Percentiles rank a stretch among this genome's conserved stretches.
Conservation (phyloP, 2,329 filamentous ascomycete genomes). For the Atkinsonella hypoxylon region DNA sequence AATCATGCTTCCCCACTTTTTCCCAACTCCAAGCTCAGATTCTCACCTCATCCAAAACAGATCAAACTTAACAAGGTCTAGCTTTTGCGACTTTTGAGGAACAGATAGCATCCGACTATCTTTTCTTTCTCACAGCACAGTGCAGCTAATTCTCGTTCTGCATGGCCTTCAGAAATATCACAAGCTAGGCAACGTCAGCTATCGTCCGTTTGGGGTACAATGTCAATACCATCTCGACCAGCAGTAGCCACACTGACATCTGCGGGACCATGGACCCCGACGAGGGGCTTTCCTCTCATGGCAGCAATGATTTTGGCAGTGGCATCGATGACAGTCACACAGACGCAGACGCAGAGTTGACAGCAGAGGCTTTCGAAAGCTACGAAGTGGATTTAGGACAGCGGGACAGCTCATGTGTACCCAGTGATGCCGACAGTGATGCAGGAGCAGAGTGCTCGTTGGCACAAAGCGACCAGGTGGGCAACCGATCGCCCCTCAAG, state of each 20-base stretch:
- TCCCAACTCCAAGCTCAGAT: background rate
- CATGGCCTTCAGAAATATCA: background rate
- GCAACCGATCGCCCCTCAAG: conserved; percentile 17
- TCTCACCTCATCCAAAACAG: background rate
- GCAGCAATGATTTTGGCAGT: conserved; percentile 2
- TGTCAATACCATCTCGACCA: conserved; percentile 15
- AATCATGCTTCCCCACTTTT: conserved; percentile 1
- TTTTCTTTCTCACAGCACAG: too few species aligned
- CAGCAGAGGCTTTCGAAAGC: background rate
- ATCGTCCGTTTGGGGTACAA: conserved; percentile 13
- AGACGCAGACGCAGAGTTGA: background rate
- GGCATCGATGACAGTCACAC: background rate
- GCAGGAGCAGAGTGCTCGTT: background rate
- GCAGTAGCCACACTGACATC: conserved; percentile 8
- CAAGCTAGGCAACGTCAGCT: background rate
- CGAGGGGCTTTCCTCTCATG: conserved; percentile 9
- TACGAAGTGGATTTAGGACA: background rate
- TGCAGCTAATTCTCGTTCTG: background rate
- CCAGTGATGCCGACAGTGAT: conserved; percentile 4
- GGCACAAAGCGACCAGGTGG: conserved; percentile 1
- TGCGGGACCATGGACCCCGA: conserved; percentile 20
- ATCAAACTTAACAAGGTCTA: background rate
- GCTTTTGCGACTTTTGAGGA: background rate
- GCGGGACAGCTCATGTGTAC: background rate
- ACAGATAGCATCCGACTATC: background rate